phyloP scores from a whole-genome alignment of 331 rosid genomes.

The Spiraea crenata region DNA sequence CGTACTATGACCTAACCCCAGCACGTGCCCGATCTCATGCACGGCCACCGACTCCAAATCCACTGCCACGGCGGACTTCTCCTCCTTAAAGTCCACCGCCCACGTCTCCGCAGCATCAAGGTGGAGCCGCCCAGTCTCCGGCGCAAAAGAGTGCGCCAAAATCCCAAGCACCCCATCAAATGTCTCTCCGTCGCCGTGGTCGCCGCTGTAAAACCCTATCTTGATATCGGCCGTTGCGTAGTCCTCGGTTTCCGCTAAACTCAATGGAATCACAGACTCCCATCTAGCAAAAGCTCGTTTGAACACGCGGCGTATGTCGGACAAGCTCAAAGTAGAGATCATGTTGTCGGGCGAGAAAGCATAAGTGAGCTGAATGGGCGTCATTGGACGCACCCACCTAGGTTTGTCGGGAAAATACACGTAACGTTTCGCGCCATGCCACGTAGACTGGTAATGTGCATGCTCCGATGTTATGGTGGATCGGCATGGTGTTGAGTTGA shows the following conservation, averaged over 20 bases:
- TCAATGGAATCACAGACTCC: slow-evolving; percentile 70
- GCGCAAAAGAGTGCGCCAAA: slow-evolving; percentile 79
- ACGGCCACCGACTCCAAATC: slow-evolving; percentile 84
- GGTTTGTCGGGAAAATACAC: slow-evolving; percentile 68
- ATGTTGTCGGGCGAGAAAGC: slow-evolving; percentile 44
- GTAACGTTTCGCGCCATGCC: slow-evolving; percentile 38
- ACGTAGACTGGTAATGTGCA: not conserved
- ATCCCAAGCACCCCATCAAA: slow-evolving; percentile 85
- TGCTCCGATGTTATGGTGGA: not conserved
- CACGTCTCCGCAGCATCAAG: slow-evolving; percentile 82
- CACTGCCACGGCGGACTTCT: slow-evolving; percentile 58
- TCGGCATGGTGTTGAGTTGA: slow-evolving; percentile 10
- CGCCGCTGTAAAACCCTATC: slow-evolving; percentile 71
- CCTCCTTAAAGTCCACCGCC: slow-evolving; percentile 52
- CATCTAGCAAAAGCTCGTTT: slow-evolving; percentile 50
- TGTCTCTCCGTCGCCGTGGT: slow-evolving; percentile 81
- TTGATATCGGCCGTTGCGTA: slow-evolving; percentile 48
- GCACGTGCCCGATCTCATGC: slow-evolving; percentile 85
- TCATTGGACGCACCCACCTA: slow-evolving; percentile 52
- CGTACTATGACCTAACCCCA: slow-evolving; percentile 70
- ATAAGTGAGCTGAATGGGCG: slow-evolving; percentile 68
- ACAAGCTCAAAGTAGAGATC: slow-evolving; percentile 34
- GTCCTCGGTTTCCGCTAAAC: slow-evolving; percentile 45
- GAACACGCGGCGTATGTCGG: slow-evolving; percentile 41
- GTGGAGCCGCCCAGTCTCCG: slow-evolving; percentile 72